phyloP scores from a whole-genome alignment of 2,329 filamentous ascomycete genomes.

The Claviceps humidiphila region DNA sequence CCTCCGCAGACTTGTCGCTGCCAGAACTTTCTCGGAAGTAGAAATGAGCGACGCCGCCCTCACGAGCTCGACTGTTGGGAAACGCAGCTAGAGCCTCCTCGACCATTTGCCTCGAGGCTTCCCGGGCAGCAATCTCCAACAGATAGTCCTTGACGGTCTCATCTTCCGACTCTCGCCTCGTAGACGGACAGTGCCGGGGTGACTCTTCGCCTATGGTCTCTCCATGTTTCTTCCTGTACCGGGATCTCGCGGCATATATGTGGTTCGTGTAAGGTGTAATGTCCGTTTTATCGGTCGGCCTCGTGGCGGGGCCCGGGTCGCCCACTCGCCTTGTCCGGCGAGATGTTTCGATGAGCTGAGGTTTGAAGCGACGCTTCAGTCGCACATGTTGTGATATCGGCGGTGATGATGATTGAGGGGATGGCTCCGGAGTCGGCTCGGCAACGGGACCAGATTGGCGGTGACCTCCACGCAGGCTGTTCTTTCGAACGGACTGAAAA shows the following conservation, averaged over 20 bases:
- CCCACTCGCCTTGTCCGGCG: constrained; percentile 55
- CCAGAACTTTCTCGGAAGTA: constrained; percentile 51
- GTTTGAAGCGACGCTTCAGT: constrained; percentile 48
- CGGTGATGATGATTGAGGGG: constrained; percentile 35
- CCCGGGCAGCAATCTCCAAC: constrained; percentile 64
- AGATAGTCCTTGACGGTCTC: constrained; percentile 65
- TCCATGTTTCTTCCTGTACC: constrained; percentile 21
- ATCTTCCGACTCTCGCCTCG: constrained; percentile 57
- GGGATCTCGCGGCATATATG: constrained; percentile 36
- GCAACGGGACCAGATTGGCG: constrained; percentile 34
- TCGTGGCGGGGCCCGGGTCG: constrained; percentile 48
- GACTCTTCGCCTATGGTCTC: constrained; percentile 16
- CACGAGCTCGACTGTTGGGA: constrained; percentile 55
- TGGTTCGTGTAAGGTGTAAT: constrained; percentile 51
- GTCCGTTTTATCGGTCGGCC: constrained; percentile 58
- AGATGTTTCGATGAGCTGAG: constrained; percentile 71
- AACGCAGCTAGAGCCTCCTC: constrained; percentile 67
- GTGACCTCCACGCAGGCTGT: background rate
- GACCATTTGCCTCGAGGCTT: constrained; percentile 66
- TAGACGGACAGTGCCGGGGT: constrained; percentile 22
- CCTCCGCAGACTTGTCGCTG: constrained; percentile 34
- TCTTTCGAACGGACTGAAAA: constrained; percentile 41
- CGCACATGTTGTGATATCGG: constrained; percentile 25
- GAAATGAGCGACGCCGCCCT: constrained; percentile 60
- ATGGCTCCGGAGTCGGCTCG: constrained; percentile 42